These are phyloP conservation scores for Calophaca sinica DNA, from an alignment of 306 rosid genomes.

Conservation along the genomic window DNA sequence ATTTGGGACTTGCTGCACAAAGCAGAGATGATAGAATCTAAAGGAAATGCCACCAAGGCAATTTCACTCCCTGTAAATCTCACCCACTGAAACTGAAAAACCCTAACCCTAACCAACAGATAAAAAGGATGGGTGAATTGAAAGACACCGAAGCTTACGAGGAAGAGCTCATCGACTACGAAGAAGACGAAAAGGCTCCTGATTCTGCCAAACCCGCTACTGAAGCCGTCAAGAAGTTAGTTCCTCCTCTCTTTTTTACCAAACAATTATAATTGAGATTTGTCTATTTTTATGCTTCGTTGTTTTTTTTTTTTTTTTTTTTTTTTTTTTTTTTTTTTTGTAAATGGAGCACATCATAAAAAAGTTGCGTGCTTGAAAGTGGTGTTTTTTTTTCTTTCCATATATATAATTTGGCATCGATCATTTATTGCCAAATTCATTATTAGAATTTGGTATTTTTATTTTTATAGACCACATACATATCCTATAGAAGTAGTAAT, in stretches of 20 bases:
- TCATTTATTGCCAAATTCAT: not conserved
- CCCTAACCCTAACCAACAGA: constrained; percentile 37
- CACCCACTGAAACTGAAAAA: constrained; percentile 10
- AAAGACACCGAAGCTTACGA: constrained; percentile 75
- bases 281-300: not conserved
- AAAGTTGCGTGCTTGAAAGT: not conserved
- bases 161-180: constrained; percentile 78
- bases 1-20: too few species aligned
- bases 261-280: not conserved
- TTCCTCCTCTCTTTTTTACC: not conserved
- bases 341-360: not conserved
- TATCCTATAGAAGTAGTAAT: not conserved
- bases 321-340: too few species aligned
- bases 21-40: too few species aligned
- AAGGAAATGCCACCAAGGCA: not conserved
- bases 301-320: too few species aligned
- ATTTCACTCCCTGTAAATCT: constrained; percentile 8
- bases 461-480: not conserved
- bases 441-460: not conserved
- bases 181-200: constrained; percentile 69
- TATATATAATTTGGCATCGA: not conserved
- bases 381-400: not conserved
- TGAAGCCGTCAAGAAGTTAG: constrained; percentile 70
- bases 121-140: constrained; percentile 68
- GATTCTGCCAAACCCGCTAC: constrained; percentile 63